These are phyloP conservation scores for sweet orange (Citrus sinensis) DNA, from an alignment of 345 rosid species.

Conservation along the genomic window DNA sequence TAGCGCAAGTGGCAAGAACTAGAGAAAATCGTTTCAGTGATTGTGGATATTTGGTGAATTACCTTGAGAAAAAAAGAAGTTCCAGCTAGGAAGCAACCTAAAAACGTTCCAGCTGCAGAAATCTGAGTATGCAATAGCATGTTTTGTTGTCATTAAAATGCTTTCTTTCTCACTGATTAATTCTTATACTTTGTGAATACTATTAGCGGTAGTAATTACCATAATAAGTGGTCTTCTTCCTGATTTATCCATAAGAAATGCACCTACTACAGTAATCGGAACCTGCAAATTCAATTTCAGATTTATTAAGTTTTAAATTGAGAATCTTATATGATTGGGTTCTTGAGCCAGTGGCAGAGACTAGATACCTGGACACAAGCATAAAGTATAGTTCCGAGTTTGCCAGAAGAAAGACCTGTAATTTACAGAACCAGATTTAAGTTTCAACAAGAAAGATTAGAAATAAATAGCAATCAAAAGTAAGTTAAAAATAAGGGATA, in stretches of 20 bases:
- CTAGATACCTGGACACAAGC: slow-evolving; percentile 71
- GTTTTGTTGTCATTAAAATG: neutral
- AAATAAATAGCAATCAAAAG: neutral
- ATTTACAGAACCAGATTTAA: neutral
- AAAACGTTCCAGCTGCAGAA: slow-evolving; percentile 70
- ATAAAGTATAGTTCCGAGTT: slow-evolving; percentile 72
- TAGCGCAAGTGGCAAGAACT: neutral
- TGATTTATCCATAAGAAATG: slow-evolving; percentile 64
- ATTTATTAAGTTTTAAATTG: neutral
- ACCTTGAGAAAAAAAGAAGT: slow-evolving; percentile 76
- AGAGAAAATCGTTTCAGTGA: neutral
- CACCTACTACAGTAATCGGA: slow-evolving; percentile 76
- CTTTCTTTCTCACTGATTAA: neutral
- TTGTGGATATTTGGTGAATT: neutral
- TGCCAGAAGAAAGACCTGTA: slow-evolving; percentile 72
- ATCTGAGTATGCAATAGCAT: slow-evolving; percentile 31
- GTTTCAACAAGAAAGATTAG: neutral
- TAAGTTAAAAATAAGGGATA: neutral
- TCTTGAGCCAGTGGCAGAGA: neutral
- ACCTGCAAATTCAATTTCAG: slow-evolving; percentile 38
- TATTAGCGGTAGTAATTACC: slow-evolving; percentile 34
- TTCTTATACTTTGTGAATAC: neutral
- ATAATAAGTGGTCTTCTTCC: slow-evolving; percentile 92
- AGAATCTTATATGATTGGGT: neutral
- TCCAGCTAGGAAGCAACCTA: slow-evolving; percentile 79